A percentile compares a stretch with the other conserved stretches of the same genome.
Evolutionary conservation across 1,284 basidiomycete genomes (phyloP).

Genomic region (Afroboletus lepidellus): DNA sequence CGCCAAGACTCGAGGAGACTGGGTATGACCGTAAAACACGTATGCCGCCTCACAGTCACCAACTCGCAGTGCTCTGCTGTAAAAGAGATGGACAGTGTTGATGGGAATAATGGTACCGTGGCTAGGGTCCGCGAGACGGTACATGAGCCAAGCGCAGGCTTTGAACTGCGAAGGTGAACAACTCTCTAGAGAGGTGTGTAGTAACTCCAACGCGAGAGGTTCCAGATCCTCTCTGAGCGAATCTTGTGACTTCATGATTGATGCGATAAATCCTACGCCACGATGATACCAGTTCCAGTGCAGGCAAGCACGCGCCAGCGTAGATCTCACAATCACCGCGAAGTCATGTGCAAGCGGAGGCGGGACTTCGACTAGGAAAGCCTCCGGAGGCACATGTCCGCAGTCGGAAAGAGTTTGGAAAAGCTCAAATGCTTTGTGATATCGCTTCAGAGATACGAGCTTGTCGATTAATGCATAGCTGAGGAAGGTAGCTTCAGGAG

Average conservation of each 20-base stretch:
- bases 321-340: conserved; percentile 42
- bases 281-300: conserved; percentile 49
- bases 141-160: conserved; percentile 35
- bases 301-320: conserved; percentile 47
- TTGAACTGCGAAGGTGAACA: conserved; percentile 30
- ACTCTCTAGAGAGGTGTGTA: conserved; percentile 41
- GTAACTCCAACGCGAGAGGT: conserved; percentile 32
- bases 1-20: conserved; percentile 29
- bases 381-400: conserved; percentile 38
- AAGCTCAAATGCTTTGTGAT: conserved; percentile 39
- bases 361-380: conserved; percentile 35
- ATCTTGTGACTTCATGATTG: conserved; percentile 34
- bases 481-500: conserved; percentile 20
- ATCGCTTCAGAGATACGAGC: conserved; percentile 34
- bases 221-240: conserved; percentile 29
- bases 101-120: conserved; percentile 38
- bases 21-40: conserved; percentile 43
- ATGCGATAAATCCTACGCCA: conserved; percentile 39
- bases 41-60: conserved; percentile 35
- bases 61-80: conserved; percentile 37
- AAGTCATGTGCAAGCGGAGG: conserved; percentile 39
- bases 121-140: conserved; percentile 22
- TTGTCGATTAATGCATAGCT: conserved; percentile 33
- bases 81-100: conserved; percentile 44
- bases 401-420: conserved; percentile 42